phyloP scores from a whole-genome alignment of 2,329 filamentous ascomycete species.

The Fusarium sp. region DNA sequence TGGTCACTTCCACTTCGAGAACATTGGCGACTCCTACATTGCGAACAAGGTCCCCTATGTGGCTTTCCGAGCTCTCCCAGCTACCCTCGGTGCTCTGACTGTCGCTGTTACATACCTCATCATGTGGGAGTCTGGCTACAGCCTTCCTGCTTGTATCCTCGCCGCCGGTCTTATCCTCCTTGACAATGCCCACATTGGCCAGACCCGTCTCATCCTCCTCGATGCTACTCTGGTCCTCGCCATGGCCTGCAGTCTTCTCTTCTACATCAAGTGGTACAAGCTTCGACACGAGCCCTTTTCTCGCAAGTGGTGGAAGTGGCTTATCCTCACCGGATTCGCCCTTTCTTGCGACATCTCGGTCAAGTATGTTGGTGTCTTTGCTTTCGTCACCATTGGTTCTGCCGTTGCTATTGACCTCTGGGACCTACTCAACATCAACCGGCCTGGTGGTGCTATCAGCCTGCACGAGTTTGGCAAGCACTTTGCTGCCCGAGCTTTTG shows the following conservation, averaged over 20 bases:
- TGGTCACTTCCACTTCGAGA: conserved; percentile 97
- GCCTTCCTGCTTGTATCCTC: conserved; percentile 88
- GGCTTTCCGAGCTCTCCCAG: conserved; percentile 92
- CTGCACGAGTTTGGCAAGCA: conserved; percentile 87
- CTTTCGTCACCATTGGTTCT: conserved; percentile 95
- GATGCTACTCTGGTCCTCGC: conserved; percentile 94
- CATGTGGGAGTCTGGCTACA: conserved; percentile 99
- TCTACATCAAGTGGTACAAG: conserved; percentile 99
- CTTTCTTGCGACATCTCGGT: conserved; percentile 98
- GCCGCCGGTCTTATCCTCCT: conserved; percentile 89
- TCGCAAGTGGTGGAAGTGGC: conserved; percentile 99
- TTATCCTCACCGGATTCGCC: conserved; percentile 91
- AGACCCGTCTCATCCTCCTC: conserved; percentile 93
- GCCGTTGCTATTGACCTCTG: conserved; percentile 95
- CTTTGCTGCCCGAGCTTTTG: conserved; percentile 86
- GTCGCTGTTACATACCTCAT: conserved; percentile 95
- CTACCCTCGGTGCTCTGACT: conserved; percentile 89
- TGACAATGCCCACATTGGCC: conserved; percentile 97
- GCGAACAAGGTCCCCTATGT: conserved; percentile 97
- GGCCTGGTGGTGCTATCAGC: conserved; percentile 81
- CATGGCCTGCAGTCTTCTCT: conserved; percentile 94
- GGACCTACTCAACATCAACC: conserved; percentile 91
- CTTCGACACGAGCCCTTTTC: conserved; percentile 87
- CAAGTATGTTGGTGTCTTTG: conserved; percentile 97
- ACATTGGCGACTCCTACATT: conserved; percentile 98